A percentile compares a stretch with the other conserved stretches of the same genome.
phyloP scores from a whole-genome alignment of 176 grass and related monocot genomes.

The Zoysia pacifica region DNA sequence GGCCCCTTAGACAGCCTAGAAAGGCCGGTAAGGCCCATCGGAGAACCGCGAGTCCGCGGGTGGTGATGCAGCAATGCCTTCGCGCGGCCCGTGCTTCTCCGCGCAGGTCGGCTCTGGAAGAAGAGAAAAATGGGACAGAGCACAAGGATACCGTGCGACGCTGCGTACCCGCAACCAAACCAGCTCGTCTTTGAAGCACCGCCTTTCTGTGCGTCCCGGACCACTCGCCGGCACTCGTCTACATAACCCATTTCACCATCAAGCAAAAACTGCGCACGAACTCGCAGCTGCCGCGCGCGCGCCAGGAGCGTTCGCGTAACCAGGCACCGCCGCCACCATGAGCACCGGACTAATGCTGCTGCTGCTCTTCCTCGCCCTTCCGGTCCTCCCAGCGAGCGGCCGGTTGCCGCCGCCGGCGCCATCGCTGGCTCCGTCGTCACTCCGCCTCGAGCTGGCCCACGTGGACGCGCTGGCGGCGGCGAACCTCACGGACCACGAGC shows the following conservation, averaged over 20 bases:
- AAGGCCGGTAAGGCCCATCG: too few species aligned
- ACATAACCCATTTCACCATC: constrained; percentile 23
- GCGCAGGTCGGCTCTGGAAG: background rate
- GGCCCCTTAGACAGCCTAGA: too few species aligned
- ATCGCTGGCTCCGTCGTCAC: background rate
- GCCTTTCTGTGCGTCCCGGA: constrained; percentile 34
- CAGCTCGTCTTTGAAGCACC: constrained; percentile 43
- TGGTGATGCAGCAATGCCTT: too few species aligned
- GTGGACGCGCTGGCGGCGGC: constrained; percentile 20
- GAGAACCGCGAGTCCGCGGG: too few species aligned
- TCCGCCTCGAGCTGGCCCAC: constrained; percentile 50
- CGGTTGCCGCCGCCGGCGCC: background rate
- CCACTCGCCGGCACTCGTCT: background rate
- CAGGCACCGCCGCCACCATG: constrained; percentile 27
- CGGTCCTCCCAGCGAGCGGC: constrained; percentile 26
- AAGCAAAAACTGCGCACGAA: background rate
- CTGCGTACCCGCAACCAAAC: constrained; percentile 45
- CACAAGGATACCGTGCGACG: constrained; percentile 25
- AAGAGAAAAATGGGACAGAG: constrained; percentile 1
- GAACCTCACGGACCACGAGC: constrained; percentile 42
- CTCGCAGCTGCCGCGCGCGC: background rate
- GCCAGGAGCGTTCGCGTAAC: background rate
- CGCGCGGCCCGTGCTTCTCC: too few species aligned
- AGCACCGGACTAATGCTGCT: constrained; percentile 21
- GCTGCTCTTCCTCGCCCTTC: constrained; percentile 45